Percentiles rank a stretch among this genome's conserved stretches.
Conservation (phyloP, 73 alveolate genomes). For the Tetrahymena malaccensis region DNA sequence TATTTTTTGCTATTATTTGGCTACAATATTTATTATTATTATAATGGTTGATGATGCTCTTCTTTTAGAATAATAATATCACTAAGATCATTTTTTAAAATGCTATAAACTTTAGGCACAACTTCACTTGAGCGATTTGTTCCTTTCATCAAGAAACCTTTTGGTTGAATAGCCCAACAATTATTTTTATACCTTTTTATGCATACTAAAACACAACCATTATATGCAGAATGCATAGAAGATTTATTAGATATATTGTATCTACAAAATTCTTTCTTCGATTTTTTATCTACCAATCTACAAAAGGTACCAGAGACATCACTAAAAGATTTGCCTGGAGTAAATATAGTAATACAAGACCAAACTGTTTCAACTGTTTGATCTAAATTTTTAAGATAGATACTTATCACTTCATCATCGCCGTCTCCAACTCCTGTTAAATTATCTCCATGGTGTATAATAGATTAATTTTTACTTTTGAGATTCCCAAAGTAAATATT, state of each 20-base stretch:
- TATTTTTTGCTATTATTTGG: no score
- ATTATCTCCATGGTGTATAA: neutral
- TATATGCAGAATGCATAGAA: neutral
- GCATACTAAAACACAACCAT: neutral
- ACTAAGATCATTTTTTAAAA: neutral
- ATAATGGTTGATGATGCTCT: no score
- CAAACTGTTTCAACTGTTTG: neutral
- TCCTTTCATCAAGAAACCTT: neutral
- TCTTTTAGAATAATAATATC: no score
- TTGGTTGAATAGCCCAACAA: neutral
- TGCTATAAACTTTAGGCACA: neutral
- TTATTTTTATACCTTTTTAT: neutral
- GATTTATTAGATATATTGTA: neutral
- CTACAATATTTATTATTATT: no score
- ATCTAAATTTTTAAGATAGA: neutral
- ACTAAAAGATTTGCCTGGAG: neutral
- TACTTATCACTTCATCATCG: neutral
- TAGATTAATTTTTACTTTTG: neutral
- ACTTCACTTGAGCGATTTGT: neutral
- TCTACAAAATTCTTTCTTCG: neutral
- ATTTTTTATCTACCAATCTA: neutral
- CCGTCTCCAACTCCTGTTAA: neutral
- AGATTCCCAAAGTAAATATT: neutral
- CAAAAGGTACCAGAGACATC: neutral
- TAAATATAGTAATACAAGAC: neutral